phyloP scores from a whole-genome alignment of 495 filamentous ascomycete genomes.

The Pyrenula aspistea region DNA sequence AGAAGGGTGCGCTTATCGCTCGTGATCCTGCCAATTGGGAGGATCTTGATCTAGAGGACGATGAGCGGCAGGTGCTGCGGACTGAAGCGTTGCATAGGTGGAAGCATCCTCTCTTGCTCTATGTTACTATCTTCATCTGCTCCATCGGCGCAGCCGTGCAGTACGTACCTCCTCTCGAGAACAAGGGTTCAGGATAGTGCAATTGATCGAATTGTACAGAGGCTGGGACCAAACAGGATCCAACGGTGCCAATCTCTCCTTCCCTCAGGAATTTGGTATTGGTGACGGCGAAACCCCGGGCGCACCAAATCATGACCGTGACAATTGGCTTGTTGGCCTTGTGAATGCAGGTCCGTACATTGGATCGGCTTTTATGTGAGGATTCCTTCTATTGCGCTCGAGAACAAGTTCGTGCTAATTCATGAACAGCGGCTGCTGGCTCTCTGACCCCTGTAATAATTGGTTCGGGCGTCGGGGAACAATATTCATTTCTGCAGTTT shows the following conservation, averaged over 20 bases:
- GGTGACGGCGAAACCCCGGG: conserved; percentile 20
- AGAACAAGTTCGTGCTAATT: conserved; percentile 28
- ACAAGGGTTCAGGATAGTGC: not conserved
- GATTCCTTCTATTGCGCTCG: no score
- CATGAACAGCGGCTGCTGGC: conserved; percentile 54
- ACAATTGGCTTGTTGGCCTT: conserved; percentile 57
- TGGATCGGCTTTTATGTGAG: conserved; percentile 51
- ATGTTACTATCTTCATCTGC: conserved; percentile 44
- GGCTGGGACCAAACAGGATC: conserved; percentile 42
- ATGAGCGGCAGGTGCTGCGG: conserved; percentile 39
- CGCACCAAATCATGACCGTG: conserved; percentile 7
- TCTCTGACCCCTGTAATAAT: conserved; percentile 70
- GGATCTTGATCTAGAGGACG: conserved; percentile 33
- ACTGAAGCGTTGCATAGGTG: conserved; percentile 50
- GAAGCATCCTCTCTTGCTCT: conserved; percentile 49
- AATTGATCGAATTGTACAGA: not conserved
- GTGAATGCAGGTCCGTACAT: conserved; percentile 61
- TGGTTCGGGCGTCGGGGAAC: conserved; percentile 71
- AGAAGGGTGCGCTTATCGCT: conserved; percentile 53
- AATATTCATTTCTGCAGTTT: conserved; percentile 63
- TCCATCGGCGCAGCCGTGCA: conserved; percentile 50
- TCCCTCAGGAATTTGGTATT: conserved; percentile 57
- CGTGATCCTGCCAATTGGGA: conserved; percentile 38
- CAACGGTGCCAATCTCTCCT: conserved; percentile 70
- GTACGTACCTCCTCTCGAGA: conserved; percentile 20